These are phyloP conservation scores for Globisporangium spinosum DNA, from an alignment of 352 stramenopile genomes.

Conservation along the genomic window DNA sequence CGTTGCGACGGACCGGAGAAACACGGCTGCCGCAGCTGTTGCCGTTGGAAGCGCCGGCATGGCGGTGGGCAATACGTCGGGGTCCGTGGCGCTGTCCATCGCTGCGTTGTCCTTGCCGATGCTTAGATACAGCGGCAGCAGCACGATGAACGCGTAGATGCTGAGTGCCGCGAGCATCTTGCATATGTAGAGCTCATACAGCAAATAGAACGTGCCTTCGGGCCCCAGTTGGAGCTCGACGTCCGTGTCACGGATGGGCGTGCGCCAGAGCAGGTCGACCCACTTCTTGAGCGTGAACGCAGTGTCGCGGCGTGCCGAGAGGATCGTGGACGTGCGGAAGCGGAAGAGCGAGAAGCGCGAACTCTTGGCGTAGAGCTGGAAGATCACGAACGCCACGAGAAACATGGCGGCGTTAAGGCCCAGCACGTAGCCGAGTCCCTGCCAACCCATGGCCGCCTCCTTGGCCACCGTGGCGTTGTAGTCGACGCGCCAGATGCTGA, in stretches of 20 bases:
- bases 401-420: constrained; percentile 72
- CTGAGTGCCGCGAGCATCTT: constrained; percentile 60
- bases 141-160: constrained; percentile 54
- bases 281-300: constrained; percentile 60
- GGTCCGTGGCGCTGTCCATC: constrained; percentile 7
- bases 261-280: constrained; percentile 65
- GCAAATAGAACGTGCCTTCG: constrained; percentile 81
- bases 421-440: constrained; percentile 75
- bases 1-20: constrained; percentile 7
- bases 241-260: constrained; percentile 61
- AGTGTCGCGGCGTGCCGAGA: constrained; percentile 28
- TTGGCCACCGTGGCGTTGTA: constrained; percentile 76
- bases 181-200: constrained; percentile 78
- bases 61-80: background rate
- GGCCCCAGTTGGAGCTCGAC: constrained; percentile 62
- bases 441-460: constrained; percentile 74
- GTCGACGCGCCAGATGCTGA: constrained; percentile 73
- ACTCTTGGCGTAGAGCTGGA: constrained; percentile 58
- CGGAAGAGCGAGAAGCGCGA: constrained; percentile 74
- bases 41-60: constrained; percentile 7
- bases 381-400: constrained; percentile 52
- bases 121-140: constrained; percentile 71
- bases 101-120: constrained; percentile 36
- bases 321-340: constrained; percentile 50
- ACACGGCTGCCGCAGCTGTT: background rate